A percentile compares a stretch with the other conserved stretches of the same genome.
phyloP scores from a whole-genome alignment of 2,329 filamentous ascomycete genomes.

The Curvularia sp. region DNA sequence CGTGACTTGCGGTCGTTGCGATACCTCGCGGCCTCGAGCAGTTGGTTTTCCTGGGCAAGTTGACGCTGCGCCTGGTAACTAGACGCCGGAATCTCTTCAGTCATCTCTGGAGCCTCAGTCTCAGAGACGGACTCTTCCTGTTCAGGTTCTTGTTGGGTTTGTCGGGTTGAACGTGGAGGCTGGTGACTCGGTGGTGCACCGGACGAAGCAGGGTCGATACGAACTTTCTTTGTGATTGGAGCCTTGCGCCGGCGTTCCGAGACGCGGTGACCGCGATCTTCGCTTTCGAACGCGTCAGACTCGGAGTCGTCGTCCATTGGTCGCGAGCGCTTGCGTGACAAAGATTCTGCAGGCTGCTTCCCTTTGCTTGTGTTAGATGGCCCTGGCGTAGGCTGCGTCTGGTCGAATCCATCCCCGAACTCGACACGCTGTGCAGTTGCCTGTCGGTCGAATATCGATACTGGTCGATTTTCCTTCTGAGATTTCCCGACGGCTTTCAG shows the following conservation, averaged over 20 bases:
- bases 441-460: slow-evolving; percentile 53
- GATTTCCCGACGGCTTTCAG: slow-evolving; percentile 28
- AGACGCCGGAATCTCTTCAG: slow-evolving; percentile 31
- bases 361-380: slow-evolving; percentile 34
- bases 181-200: slow-evolving; percentile 41
- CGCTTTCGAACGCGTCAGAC: slow-evolving; percentile 56
- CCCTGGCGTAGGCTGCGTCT: slow-evolving; percentile 34
- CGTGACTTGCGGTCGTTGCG: slow-evolving; percentile 28
- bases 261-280: slow-evolving; percentile 46
- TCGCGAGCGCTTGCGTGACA: slow-evolving; percentile 37
- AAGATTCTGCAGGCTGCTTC: slow-evolving; percentile 38
- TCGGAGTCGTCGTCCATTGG: slow-evolving; percentile 40
- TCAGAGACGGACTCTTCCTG: slow-evolving; percentile 38
- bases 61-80: slow-evolving; percentile 22
- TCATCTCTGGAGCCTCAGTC: slow-evolving; percentile 36
- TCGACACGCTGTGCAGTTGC: slow-evolving; percentile 47
- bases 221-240: slow-evolving; percentile 39
- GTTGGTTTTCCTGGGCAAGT: slow-evolving; percentile 30
- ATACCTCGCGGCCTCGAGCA: slow-evolving; percentile 5
- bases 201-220: slow-evolving; percentile 34
- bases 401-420: slow-evolving; percentile 50
- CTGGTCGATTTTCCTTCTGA: slow-evolving; percentile 47
- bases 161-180: slow-evolving; percentile 16
- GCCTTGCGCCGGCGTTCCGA: slow-evolving; percentile 49
- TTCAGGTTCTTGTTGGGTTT: slow-evolving; percentile 3